Percentiles rank a stretch among this genome's conserved stretches.
Conservation (phyloP, 345 rosid genomes). For the Camelina laxa region DNA sequence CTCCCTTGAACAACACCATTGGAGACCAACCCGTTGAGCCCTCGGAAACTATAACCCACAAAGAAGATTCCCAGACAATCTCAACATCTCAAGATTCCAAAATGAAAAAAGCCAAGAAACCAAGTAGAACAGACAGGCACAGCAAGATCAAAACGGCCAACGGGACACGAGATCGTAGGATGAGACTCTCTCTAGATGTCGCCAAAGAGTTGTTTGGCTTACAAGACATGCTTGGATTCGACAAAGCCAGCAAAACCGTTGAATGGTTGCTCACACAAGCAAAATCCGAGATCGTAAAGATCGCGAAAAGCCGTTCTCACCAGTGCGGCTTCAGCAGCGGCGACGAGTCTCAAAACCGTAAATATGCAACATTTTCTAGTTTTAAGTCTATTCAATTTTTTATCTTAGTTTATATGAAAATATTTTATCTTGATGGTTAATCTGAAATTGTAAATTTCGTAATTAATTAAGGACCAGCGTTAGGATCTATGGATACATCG, state of each 20-base stretch:
- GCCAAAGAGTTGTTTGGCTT: constrained; percentile 75
- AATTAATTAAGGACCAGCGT: constrained; percentile 26
- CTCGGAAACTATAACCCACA: constrained; percentile 41
- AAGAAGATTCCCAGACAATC: constrained; percentile 44
- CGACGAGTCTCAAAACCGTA: constrained; percentile 44
- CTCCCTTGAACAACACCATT: constrained; percentile 36
- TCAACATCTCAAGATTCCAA: constrained; percentile 34
- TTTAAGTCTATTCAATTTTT: background rate
- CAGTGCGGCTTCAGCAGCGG: constrained; percentile 38
- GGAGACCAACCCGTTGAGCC: constrained; percentile 36
- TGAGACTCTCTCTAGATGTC: constrained; percentile 80
- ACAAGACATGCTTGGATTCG: constrained; percentile 81
- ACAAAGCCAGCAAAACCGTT: constrained; percentile 84
- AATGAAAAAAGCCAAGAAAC: constrained; percentile 44
- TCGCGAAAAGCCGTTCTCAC: constrained; percentile 36
- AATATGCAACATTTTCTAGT: constrained; percentile 7
- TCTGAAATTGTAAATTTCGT: background rate
- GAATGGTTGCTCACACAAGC: constrained; percentile 80
- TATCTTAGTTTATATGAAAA: background rate
- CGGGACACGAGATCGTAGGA: constrained; percentile 82
- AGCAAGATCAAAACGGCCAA: constrained; percentile 86
- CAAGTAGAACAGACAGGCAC: constrained; percentile 72
- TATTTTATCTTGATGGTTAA: constrained; percentile 10
- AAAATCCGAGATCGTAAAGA: constrained; percentile 59
- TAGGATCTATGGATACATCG: constrained; percentile 36